Percentiles rank a stretch among this genome's conserved stretches.
These are phyloP conservation scores for Ormosia emarginata DNA, from an alignment of 306 rosid species.

Conservation along the genomic window DNA sequence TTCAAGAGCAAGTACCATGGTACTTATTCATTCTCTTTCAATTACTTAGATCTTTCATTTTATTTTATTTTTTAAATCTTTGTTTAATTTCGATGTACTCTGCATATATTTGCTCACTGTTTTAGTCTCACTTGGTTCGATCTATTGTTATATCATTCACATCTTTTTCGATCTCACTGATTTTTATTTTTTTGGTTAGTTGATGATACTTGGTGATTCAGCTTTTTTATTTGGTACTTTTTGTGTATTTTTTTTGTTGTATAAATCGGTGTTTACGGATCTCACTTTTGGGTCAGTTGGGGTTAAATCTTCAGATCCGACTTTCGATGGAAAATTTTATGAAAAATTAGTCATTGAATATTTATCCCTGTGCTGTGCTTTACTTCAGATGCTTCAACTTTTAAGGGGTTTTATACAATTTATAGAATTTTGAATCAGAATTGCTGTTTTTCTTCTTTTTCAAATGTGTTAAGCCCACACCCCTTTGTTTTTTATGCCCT, in stretches of 20 bases:
- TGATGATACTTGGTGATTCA: neutral
- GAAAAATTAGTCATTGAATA: neutral
- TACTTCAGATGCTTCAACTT: neutral
- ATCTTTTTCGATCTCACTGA: neutral
- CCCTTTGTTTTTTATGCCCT: neutral
- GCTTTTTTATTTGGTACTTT: neutral
- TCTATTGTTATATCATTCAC: neutral
- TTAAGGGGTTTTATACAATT: neutral
- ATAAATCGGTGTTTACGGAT: neutral
- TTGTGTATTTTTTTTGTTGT: neutral
- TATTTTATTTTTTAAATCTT: no score
- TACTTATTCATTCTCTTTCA: neutral
- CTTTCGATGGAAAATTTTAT: neutral
- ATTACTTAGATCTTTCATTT: neutral
- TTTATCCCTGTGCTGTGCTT: neutral
- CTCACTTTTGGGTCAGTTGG: neutral
- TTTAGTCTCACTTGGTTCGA: neutral
- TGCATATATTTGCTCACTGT: neutral
- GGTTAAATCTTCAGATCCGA: conserved; percentile 10
- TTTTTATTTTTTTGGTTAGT: neutral
- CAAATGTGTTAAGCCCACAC: neutral
- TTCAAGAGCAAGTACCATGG: conserved; percentile 44
- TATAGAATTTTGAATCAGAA: neutral
- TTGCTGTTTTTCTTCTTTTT: neutral
- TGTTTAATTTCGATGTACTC: neutral